A percentile compares a stretch with the other conserved stretches of the same genome.
Evolutionary conservation across 2,329 filamentous ascomycete species (phyloP).

Genomic region (Exophiala aquamarina): DNA sequence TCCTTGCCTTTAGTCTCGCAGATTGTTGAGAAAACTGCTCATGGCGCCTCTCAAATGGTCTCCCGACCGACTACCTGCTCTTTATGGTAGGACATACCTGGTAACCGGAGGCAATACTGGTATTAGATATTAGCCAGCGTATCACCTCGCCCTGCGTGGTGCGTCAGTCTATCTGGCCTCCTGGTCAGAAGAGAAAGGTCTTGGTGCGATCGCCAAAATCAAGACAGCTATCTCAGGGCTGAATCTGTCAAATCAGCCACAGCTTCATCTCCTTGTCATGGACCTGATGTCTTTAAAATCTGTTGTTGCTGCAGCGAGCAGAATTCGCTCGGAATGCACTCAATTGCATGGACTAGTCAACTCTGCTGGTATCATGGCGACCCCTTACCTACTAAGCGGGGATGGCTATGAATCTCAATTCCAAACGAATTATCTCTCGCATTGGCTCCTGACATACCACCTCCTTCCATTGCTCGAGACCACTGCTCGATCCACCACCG

Average conservation of each 20-base stretch:
- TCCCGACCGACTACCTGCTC: slow-evolving; percentile 43
- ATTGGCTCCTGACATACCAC: slow-evolving; percentile 42
- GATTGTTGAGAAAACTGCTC: too few relatives aligned
- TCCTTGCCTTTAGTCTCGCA: too few relatives aligned
- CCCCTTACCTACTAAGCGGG: slow-evolving; percentile 23
- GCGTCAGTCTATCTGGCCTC: slow-evolving; percentile 42
- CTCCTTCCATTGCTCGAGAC: slow-evolving; percentile 36
- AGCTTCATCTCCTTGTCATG: slow-evolving; percentile 18
- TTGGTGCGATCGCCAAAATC: slow-evolving; percentile 35
- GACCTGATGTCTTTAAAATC: slow-evolving; percentile 18
- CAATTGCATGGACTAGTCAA: slow-evolving; percentile 44
- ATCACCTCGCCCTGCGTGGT: slow-evolving; percentile 43
- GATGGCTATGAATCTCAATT: slow-evolving; percentile 43
- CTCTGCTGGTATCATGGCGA: slow-evolving; percentile 44
- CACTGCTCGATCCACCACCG: slow-evolving; percentile 27
- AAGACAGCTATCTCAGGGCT: slow-evolving; percentile 33
- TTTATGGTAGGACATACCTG: slow-evolving; percentile 45
- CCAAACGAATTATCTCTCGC: slow-evolving; percentile 39
- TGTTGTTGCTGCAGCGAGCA: slow-evolving; percentile 35
- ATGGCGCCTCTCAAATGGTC: too few relatives aligned
- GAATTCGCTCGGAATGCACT: slow-evolving; percentile 31
- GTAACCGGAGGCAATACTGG: slow-evolving; percentile 51
- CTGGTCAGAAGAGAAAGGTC: slow-evolving; percentile 35
- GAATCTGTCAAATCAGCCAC: slow-evolving; percentile 20
- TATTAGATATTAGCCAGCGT: slow-evolving; percentile 47